Evolutionary conservation across 148 eudicot species (phyloP).

Genomic region (Rheum nobile): DNA sequence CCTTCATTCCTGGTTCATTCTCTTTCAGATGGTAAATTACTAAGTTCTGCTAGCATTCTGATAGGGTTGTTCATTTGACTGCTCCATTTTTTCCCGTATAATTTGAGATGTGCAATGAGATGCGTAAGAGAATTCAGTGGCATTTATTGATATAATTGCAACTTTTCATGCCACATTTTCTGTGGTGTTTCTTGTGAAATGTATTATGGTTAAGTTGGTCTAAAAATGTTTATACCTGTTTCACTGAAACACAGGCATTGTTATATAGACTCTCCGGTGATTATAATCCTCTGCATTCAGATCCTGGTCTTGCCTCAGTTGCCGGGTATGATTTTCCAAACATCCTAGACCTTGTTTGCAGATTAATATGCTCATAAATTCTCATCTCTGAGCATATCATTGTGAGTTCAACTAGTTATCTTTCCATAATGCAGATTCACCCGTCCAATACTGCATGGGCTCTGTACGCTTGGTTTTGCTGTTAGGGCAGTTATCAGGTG

Average conservation of each 20-base stretch:
- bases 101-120: background rate
- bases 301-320: conserved; percentile 56
- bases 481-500: conserved; percentile 63
- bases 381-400: background rate
- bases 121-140: background rate
- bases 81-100: background rate
- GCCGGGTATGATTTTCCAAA: conserved; percentile 47
- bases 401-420: background rate
- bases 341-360: background rate
- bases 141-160: background rate
- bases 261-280: conserved; percentile 97
- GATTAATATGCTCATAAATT: background rate
- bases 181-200: background rate
- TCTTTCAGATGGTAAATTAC: background rate
- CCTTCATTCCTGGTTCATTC: background rate
- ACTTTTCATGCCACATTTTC: background rate
- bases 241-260: conserved; percentile 50
- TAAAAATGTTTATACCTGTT: background rate
- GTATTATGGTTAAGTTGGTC: background rate
- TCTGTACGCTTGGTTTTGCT: conserved; percentile 88
- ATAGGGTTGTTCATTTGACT: background rate
- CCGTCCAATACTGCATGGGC: conserved; percentile 86
- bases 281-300: conserved; percentile 89
- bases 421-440: conserved; percentile 38
- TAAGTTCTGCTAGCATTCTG: background rate